Evolutionary conservation across 257 asterid genomes (phyloP).

Genomic region (Pogostemon cablin): DNA sequence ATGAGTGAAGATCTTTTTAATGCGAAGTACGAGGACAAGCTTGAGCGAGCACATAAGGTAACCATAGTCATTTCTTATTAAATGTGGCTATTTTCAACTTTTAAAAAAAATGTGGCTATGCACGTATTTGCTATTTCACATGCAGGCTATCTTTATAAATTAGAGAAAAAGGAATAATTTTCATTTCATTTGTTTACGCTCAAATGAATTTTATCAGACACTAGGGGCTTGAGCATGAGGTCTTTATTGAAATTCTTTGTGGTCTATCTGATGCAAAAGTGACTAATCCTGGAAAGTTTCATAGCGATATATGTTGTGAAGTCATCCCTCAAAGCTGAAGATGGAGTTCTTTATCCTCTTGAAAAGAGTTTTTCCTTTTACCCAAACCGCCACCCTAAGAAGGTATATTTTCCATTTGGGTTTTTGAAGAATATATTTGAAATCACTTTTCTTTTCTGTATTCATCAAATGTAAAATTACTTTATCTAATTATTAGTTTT

Average conservation of each 20-base stretch:
- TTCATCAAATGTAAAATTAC: too few species aligned
- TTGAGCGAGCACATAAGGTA: slow-evolving; percentile 66
- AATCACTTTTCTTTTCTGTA: slow-evolving; percentile 1
- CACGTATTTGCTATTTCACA: neutral
- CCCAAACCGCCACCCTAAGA: slow-evolving; percentile 93
- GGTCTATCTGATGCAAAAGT: slow-evolving; percentile 89
- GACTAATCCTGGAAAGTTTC: slow-evolving; percentile 87
- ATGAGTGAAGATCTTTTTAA: slow-evolving; percentile 70
- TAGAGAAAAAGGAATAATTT: neutral
- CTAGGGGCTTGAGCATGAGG: slow-evolving; percentile 81
- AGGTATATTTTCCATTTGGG: slow-evolving; percentile 47
- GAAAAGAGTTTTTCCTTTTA: slow-evolving; percentile 95
- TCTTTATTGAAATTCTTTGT: slow-evolving; percentile 66
- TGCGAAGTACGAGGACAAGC: slow-evolving; percentile 71
- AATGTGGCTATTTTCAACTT: neutral
- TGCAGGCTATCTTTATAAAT: neutral
- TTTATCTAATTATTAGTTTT: too few species aligned
- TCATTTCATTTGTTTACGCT: neutral
- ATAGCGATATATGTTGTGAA: slow-evolving; percentile 84
- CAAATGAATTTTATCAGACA: slow-evolving; percentile 15
- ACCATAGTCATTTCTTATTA: slow-evolving; percentile 7
- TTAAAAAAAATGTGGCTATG: neutral
- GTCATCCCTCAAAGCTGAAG: slow-evolving; percentile 97
- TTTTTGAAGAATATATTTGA: neutral
- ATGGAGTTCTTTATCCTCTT: slow-evolving; percentile 93